Base-by-base conservation (phyloP, 345 rosid species). In the Populus nigra region DNA sequence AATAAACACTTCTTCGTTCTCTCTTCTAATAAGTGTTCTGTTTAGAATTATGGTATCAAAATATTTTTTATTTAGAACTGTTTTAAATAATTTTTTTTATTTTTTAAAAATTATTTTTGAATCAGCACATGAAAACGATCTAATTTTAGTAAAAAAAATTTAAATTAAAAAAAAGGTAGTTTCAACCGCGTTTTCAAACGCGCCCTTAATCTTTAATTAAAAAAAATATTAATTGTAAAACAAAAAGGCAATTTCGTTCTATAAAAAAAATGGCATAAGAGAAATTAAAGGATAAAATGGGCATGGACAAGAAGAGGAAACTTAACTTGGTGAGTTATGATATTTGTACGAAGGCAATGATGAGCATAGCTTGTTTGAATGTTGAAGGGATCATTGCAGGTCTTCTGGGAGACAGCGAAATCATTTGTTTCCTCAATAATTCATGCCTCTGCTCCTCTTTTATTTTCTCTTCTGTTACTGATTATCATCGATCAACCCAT, bases 401-500 rank as follows among this genome's bases (percentile, higher is more conserved):
- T 68, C 50, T 57, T 47, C 16, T 13, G 74, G 87, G 85, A 78
- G 74, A 78, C 84, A 76, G 39, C 76, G 20, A 71, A 15, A 4
- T 41, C 76, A 78, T 65, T 31, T 68, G 75, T 69, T 80, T 77
- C 81, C 59, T 22, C 73, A 25, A 18, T 25, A 2, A 17, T 66
- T 3, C 55, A 13, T 1, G 0, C 15, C 23, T n/a, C 63, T 57
- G 63, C 27, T 57, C 1, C 1, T 45, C 4, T 45, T 13, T 1
- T 45, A 15, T 7, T 18, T 29, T n/a, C 55, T 20, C 45, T 55
- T 31, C 33, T 39, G n/a, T 8, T 10, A 53, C 29, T 11, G 1
- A 6, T 5, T 18, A 18, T 18, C 39, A 20, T 22, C 15, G 3
- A 38, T 31, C 43, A 38, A 38, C 39, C 7, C 39, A 38, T 38